phyloP scores from a whole-genome alignment of 208 protist genomes.

The Crithidia bombi region DNA sequence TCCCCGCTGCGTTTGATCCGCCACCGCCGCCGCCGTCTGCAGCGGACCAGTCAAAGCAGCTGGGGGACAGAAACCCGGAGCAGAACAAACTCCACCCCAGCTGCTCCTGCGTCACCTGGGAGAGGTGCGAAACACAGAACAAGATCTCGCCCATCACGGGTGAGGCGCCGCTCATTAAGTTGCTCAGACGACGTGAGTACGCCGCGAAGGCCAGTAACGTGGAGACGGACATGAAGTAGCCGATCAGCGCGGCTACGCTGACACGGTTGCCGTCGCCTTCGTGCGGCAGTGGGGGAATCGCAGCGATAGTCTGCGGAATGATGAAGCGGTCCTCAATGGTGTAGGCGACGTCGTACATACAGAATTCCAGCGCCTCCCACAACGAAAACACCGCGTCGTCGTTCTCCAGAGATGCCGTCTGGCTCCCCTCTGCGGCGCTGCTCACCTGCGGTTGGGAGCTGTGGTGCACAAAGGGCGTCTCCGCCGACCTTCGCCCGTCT shows the following conservation, averaged over 20 bases:
- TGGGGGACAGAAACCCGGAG: constrained; percentile 20
- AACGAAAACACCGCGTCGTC: background rate
- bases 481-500: background rate
- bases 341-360: constrained; percentile 11
- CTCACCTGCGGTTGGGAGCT: background rate
- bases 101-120: constrained; percentile 39
- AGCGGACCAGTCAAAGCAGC: constrained; percentile 10
- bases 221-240: constrained; percentile 19
- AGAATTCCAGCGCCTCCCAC: background rate
- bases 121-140: constrained; percentile 29
- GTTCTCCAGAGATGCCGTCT: background rate
- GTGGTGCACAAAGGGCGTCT: background rate
- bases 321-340: constrained; percentile 34
- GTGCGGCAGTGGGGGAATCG: background rate
- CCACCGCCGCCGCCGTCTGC: constrained; percentile 1
- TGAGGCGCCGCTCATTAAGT: constrained; percentile 33
- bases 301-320: constrained; percentile 16
- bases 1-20: background rate
- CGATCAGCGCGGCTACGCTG: constrained; percentile 11
- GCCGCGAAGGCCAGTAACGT: constrained; percentile 17
- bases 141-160: constrained; percentile 38
- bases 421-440: background rate
- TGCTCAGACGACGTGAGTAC: constrained; percentile 26
- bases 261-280: background rate
- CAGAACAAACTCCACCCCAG: constrained; percentile 37